A percentile compares a stretch with the other conserved stretches of the same genome.
These are phyloP conservation scores for Ogataea salicorniae DNA, from an alignment of 805 yeast species.

Conservation along the genomic window DNA sequence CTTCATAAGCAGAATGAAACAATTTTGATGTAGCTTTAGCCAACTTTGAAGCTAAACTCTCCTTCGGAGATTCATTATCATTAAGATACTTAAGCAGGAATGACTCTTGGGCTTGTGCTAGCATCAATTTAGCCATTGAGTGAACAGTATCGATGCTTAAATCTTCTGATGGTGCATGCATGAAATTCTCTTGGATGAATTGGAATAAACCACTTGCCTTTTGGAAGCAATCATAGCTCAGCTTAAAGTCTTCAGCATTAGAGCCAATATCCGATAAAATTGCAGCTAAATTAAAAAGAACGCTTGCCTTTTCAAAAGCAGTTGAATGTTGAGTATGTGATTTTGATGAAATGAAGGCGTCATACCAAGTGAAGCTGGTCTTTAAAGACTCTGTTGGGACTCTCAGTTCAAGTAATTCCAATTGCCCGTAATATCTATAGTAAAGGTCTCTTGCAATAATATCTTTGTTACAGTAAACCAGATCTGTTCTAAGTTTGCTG, in stretches of 20 bases:
- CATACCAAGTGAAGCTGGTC: constrained; percentile 73
- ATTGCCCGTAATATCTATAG: constrained; percentile 70
- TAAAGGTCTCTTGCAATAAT: constrained; percentile 44
- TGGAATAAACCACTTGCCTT: constrained; percentile 75
- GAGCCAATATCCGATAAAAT: constrained; percentile 49
- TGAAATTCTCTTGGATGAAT: constrained; percentile 70
- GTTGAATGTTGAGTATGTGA: constrained; percentile 67
- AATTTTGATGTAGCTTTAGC: constrained; percentile 55
- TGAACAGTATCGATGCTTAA: constrained; percentile 61
- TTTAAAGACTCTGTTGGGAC: constrained; percentile 54
- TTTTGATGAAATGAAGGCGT: constrained; percentile 51
- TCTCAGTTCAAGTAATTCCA: constrained; percentile 75
- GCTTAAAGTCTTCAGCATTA: constrained; percentile 43
- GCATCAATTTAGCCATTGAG: constrained; percentile 58
- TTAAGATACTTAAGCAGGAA: constrained; percentile 62
- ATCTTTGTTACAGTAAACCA: constrained; percentile 39
- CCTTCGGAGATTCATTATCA: constrained; percentile 40
- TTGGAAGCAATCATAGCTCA: constrained; percentile 57
- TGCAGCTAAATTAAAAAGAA: constrained; percentile 74
- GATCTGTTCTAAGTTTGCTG: constrained; percentile 55
- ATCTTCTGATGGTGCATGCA: constrained; percentile 85
- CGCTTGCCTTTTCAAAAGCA: constrained; percentile 85
- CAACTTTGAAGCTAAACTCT: constrained; percentile 69
- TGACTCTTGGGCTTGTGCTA: constrained; percentile 87
- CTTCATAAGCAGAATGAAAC: constrained; percentile 48